A percentile compares a stretch with the other conserved stretches of the same genome.
Evolutionary conservation across 805 yeast species (phyloP).

Genomic region (Zygoascus ofunaensis): DNA sequence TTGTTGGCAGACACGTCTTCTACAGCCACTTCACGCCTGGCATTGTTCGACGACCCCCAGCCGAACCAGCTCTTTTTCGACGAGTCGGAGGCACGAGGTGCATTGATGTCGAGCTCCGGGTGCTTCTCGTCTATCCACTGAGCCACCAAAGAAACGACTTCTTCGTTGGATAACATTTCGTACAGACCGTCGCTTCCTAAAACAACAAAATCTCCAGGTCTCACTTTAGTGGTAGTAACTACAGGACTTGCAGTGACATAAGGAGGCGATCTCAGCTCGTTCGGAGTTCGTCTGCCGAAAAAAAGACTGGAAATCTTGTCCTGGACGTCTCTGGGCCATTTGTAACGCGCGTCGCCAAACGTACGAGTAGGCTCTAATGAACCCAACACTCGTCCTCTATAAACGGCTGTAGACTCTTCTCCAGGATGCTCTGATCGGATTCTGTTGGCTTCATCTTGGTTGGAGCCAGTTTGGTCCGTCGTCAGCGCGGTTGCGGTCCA

Average conservation of each 20-base stretch:
- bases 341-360: constrained; percentile 94
- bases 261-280: constrained; percentile 82
- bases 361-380: constrained; percentile 92
- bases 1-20: constrained; percentile 38
- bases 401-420: constrained; percentile 64
- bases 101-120: constrained; percentile 8
- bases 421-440: constrained; percentile 83
- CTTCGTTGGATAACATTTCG: constrained; percentile 86
- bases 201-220: constrained; percentile 77
- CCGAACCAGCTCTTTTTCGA: constrained; percentile 1
- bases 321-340: constrained; percentile 70
- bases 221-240: constrained; percentile 68
- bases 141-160: constrained; percentile 83
- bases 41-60: background rate
- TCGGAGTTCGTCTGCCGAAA: constrained; percentile 61
- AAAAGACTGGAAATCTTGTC: constrained; percentile 61
- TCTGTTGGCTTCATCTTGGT: constrained; percentile 75
- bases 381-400: constrained; percentile 86
- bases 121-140: constrained; percentile 81
- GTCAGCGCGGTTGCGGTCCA: constrained; percentile 88
- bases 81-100: too few relatives aligned
- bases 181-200: constrained; percentile 91
- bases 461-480: constrained; percentile 91
- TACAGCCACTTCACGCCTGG: constrained; percentile 16
- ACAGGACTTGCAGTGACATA: constrained; percentile 97